Evolutionary conservation across 2,329 filamentous ascomycete species (phyloP).

Genomic region (Microsporum canis): DNA sequence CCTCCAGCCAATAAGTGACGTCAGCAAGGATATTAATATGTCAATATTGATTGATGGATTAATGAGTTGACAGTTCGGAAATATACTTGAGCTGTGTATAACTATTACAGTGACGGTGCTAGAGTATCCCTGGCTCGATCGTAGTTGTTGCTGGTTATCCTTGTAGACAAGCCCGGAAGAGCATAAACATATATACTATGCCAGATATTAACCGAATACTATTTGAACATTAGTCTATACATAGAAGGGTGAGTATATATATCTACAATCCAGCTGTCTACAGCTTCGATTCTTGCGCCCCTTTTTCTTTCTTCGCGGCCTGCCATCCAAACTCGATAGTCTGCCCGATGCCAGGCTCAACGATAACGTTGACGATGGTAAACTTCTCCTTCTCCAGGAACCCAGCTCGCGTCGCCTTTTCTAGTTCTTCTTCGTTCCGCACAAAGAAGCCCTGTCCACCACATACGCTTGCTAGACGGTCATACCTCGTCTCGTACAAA

Average conservation of each 20-base stretch:
- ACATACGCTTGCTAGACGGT: conserved; percentile 45
- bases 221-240: neutral
- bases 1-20: conserved; percentile 4
- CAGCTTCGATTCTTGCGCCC: conserved; percentile 16
- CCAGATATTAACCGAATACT: too few relatives aligned
- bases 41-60: neutral
- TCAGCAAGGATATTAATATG: neutral
- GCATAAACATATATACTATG: neutral
- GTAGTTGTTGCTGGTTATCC: neutral
- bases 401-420: conserved; percentile 40
- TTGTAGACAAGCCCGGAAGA: neutral
- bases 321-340: conserved; percentile 30
- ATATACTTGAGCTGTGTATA: neutral
- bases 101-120: neutral
- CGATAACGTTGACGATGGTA: conserved; percentile 45
- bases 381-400: conserved; percentile 37
- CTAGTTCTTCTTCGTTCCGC: conserved; percentile 42
- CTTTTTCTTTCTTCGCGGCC: conserved; percentile 16
- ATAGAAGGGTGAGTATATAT: neutral
- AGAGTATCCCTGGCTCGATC: neutral
- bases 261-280: conserved; percentile 1
- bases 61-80: neutral
- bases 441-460: conserved; percentile 45
- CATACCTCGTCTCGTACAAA: conserved; percentile 45
- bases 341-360: conserved; percentile 41